phyloP scores from a whole-genome alignment of 192 early-diverging fungal genomes.

The Linnemannia exigua region DNA sequence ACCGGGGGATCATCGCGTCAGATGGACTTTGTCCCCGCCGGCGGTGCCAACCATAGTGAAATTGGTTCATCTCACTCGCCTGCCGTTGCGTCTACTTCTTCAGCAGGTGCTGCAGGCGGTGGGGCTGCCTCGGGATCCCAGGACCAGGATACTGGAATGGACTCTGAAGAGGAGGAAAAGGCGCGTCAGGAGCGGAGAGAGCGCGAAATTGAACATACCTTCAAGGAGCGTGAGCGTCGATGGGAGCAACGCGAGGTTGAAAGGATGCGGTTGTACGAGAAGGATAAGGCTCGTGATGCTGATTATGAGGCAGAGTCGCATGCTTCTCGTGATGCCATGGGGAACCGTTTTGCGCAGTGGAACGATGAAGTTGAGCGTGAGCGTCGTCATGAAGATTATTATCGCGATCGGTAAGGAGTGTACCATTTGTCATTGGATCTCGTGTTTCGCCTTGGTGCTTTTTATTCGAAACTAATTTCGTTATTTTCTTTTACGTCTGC shows the following conservation, averaged over 20 bases:
- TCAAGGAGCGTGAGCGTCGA: slow-evolving; percentile 69
- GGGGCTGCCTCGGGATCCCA: slow-evolving; percentile 45
- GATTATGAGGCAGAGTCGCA: slow-evolving; percentile 58
- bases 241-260: slow-evolving; percentile 73
- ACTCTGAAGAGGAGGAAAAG: slow-evolving; percentile 51
- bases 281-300: slow-evolving; percentile 61
- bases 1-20: background rate
- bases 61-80: slow-evolving; percentile 60
- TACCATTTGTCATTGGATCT: background rate
- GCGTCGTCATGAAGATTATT: slow-evolving; percentile 78
- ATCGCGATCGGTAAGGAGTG: slow-evolving; percentile 75
- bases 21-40: slow-evolving; percentile 61
- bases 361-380: slow-evolving; percentile 81
- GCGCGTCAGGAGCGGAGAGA: slow-evolving; percentile 49
- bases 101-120: slow-evolving; percentile 55
- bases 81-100: slow-evolving; percentile 58
- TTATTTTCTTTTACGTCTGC: background rate
- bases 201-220: slow-evolving; percentile 31
- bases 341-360: slow-evolving; percentile 69
- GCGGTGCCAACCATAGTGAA: slow-evolving; percentile 65
- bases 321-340: slow-evolving; percentile 38
- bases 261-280: slow-evolving; percentile 59
- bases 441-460: slow-evolving; percentile 6
- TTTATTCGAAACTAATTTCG: background rate
- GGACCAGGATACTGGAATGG: slow-evolving; percentile 41